Conservation (phyloP, 129 eudicot species). For the Glebionis coronaria region DNA sequence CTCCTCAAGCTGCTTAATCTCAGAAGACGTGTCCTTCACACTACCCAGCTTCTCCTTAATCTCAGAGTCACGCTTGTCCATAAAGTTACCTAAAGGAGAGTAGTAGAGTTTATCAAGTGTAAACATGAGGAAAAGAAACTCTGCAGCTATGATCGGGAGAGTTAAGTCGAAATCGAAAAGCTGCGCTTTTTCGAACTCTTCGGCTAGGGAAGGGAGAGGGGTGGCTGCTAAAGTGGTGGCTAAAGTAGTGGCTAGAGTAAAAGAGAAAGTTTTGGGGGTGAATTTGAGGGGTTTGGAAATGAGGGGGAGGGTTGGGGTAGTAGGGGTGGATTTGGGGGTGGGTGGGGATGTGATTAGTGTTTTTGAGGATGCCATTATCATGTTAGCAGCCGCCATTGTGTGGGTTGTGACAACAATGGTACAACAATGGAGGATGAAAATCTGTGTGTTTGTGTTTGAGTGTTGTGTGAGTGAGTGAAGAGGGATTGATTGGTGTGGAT, state of each 20-base stretch:
- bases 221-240: slow-evolving; percentile 46
- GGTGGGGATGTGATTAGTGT: slow-evolving; percentile 60
- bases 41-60: slow-evolving; percentile 63
- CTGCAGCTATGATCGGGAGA: slow-evolving; percentile 74
- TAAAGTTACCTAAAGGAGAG: slow-evolving; percentile 75
- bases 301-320: slow-evolving; percentile 27
- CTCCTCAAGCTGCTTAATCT: slow-evolving; percentile 81
- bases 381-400: slow-evolving; percentile 61
- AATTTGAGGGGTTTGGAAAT: slow-evolving; percentile 15
- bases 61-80: slow-evolving; percentile 69
- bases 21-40: slow-evolving; percentile 73
- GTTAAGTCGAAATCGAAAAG: slow-evolving; percentile 92
- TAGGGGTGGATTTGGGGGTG: slow-evolving; percentile 28
- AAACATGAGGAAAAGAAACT: slow-evolving; percentile 77
- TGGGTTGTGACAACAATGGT: slow-evolving; percentile 13
- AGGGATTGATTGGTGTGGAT: neutral
- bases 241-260: slow-evolving; percentile 29
- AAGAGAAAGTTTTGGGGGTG: slow-evolving; percentile 25
- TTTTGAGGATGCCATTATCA: slow-evolving; percentile 79
- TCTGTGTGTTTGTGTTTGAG: neutral
- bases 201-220: slow-evolving; percentile 83
- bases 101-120: slow-evolving; percentile 86
- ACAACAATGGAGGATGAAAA: slow-evolving; percentile 10
- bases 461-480: slow-evolving; percentile 15
- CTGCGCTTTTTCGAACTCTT: slow-evolving; percentile 75